Conservation (phyloP, 371 early-diverging fungal genomes). For the Syncephalastrum racemosum region DNA sequence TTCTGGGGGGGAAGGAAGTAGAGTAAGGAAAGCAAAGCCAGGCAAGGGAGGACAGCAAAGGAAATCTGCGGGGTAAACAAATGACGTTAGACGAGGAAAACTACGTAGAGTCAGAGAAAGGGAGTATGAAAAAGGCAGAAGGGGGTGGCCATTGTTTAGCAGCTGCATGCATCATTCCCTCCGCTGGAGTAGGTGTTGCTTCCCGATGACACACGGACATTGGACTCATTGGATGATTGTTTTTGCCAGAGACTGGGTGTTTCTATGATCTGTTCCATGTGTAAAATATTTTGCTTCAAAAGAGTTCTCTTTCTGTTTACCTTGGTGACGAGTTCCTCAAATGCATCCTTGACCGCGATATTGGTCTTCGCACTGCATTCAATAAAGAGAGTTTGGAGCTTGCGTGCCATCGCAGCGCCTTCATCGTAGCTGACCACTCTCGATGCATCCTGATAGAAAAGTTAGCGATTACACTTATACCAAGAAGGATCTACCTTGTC, state of each 20-base stretch:
- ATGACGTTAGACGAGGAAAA: too few relatives aligned
- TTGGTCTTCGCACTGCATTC: constrained; percentile 96
- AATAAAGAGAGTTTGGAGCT: constrained; percentile 86
- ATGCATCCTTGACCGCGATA: constrained; percentile 83
- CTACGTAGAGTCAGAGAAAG: too few relatives aligned
- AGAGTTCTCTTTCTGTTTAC: constrained; percentile 33
- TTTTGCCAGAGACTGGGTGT: constrained; percentile 80
- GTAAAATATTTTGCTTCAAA: constrained; percentile 12
- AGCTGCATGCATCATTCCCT: constrained; percentile 3
- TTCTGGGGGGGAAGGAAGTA: too few relatives aligned
- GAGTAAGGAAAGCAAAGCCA: too few relatives aligned
- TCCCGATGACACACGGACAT: neutral
- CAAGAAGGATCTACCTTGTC: constrained; percentile 70
- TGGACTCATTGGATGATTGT: constrained; percentile 24
- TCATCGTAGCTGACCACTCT: constrained; percentile 86
- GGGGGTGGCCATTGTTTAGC: neutral
- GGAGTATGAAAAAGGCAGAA: too few relatives aligned
- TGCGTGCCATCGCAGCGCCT: constrained; percentile 84
- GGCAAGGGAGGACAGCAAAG: too few relatives aligned
- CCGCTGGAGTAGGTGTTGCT: neutral
- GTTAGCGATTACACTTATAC: neutral
- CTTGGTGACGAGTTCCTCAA: constrained; percentile 88
- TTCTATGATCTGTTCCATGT: constrained; percentile 60
- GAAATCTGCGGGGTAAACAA: too few relatives aligned
- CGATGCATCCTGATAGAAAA: constrained; percentile 60